Base-by-base conservation (phyloP, 345 rosid species). In the Luvunga scandens region DNA sequence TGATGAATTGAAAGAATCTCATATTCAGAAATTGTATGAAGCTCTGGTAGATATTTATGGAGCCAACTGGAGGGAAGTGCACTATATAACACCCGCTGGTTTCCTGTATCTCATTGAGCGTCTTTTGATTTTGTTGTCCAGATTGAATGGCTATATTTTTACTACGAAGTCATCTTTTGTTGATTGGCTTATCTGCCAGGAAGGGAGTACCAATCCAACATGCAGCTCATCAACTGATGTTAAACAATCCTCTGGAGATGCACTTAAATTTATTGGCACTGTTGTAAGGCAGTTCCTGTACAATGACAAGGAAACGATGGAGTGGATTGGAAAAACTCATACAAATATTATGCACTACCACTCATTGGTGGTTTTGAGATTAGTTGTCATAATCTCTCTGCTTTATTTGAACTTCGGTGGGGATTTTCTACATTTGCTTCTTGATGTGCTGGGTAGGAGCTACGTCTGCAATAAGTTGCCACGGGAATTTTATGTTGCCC, bases 101-200 rank as follows among this genome's bases (percentile, higher is more conserved):
- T 86, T 87, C 77, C 27, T 86, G 34, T 87, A 85, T 77, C 89
- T 89, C 22, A 21, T 87, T 9, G 92, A 87, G 72, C 87, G 87
- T 10, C 81, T 75, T 59, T 64, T 86, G 69, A 60, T 84, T 68
- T 28, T 81, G n/a, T 16, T 82, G 9, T 77, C 85, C 55, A 66
- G 19, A 71, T 30, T 38, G 36, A 55, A 67, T 9, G 82, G 83
- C 12, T 73, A 10, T 63, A 60, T 87, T 25, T 67, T 72, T 24
- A 55, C 86, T 0, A 77, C 87, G 0, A 80, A 83, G 71, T 77
- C 88, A 53, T 73, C 85, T 53, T 81, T 86, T 57, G 73, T 81
- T 67, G 90, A 89, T 72, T 86, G 85, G 87, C 83, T 89, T 31
- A 57, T 81, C 55, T 69, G 48, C 78, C 57, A 78, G 75, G 87